phyloP scores from a whole-genome alignment of 2,329 filamentous ascomycete species.

The Aspergillus oerlinghausenensis region DNA sequence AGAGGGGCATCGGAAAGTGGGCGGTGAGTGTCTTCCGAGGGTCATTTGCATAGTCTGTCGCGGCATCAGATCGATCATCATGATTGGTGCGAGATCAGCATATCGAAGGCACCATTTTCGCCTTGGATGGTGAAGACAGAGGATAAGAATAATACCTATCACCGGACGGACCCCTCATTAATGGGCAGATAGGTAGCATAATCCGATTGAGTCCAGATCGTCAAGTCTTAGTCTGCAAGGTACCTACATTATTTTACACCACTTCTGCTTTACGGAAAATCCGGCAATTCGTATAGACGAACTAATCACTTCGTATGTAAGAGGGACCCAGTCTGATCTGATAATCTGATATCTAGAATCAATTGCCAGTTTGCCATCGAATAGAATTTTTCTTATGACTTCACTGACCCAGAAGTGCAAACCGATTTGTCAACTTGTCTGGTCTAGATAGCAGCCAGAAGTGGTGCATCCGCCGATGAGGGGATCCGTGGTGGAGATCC shows the following conservation, averaged over 20 bases:
- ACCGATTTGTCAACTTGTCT: conserved; percentile 17
- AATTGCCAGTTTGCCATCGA: neutral
- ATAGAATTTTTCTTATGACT: neutral
- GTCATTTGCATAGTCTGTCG: neutral
- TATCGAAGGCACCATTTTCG: neutral
- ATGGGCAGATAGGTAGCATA: neutral
- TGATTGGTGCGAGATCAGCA: neutral
- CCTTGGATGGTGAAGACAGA: neutral
- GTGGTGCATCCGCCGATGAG: conserved; percentile 3
- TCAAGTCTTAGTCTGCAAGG: neutral
- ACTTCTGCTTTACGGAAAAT: neutral
- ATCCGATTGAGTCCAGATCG: neutral
- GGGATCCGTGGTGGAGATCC: conserved; percentile 13
- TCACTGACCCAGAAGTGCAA: neutral
- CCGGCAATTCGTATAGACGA: neutral
- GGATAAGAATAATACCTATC: neutral
- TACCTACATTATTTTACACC: neutral
- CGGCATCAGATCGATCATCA: neutral
- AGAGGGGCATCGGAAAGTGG: neutral
- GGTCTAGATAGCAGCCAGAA: conserved; percentile 14
- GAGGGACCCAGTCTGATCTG: neutral
- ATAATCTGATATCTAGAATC: neutral
- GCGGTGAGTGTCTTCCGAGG: neutral
- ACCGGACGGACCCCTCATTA: neutral
- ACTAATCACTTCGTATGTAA: neutral